A percentile compares a stretch with the other conserved stretches of the same genome.
Conservation (phyloP, 257 asterid genomes). For the Cruciata laevipes region DNA sequence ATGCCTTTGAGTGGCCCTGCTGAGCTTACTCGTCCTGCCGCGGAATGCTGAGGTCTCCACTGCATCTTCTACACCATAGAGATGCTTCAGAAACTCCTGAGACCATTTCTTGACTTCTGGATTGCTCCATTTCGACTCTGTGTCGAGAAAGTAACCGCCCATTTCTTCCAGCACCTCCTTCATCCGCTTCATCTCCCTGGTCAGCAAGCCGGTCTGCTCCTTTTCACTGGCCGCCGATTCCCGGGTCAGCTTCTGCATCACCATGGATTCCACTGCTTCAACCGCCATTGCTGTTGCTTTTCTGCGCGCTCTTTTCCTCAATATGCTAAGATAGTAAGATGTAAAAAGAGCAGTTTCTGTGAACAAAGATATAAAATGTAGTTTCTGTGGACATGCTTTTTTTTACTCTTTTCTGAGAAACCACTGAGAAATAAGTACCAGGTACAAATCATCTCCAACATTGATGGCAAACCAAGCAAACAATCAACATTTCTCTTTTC, state of each 20-base stretch:
- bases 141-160: slow-evolving; percentile 3
- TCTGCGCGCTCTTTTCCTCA: neutral
- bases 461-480: too few relatives aligned
- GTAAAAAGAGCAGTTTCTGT: neutral
- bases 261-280: slow-evolving; percentile 19
- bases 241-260: slow-evolving; percentile 22
- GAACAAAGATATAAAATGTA: too few relatives aligned
- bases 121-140: neutral
- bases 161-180: neutral
- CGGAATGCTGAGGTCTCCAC: slow-evolving; percentile 21
- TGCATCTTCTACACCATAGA: slow-evolving; percentile 28
- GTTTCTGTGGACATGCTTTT: neutral
- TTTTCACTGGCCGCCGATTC: slow-evolving; percentile 7
- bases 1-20: slow-evolving; percentile 68
- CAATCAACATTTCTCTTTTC: too few relatives aligned
- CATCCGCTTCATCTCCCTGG: slow-evolving; percentile 14
- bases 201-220: slow-evolving; percentile 24
- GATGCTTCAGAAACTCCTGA: slow-evolving; percentile 8
- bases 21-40: slow-evolving; percentile 8
- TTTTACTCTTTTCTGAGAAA: too few relatives aligned
- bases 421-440: too few relatives aligned
- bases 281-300: slow-evolving; percentile 17
- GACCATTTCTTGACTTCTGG: slow-evolving; percentile 11
- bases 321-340: too few relatives aligned
- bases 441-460: too few relatives aligned